Base-by-base conservation (phyloP, 495 filamentous ascomycete genomes). In the Penicillium canescens region DNA sequence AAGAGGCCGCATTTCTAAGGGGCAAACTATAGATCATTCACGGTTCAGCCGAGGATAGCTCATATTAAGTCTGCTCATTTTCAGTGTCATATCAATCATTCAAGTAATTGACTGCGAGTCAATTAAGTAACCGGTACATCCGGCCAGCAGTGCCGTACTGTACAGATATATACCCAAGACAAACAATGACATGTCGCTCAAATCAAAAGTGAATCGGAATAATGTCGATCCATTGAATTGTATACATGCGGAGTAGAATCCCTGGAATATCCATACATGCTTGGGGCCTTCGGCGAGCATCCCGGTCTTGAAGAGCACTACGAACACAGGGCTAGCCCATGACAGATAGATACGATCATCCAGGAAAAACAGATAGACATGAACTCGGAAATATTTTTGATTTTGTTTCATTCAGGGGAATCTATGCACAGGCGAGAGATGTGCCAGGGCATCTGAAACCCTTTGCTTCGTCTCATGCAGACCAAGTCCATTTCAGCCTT, bases 341-440 rank as follows among this genome's bases (percentile, higher is more conserved):
- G 31, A 41, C 16, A 20, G 35, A 51, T 34, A 35, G 10, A 11
- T 35, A 43, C 12, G 11, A 21, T 26, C 34, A 16, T 12, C 16
- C 39, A 11, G 39, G 40, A 43, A 51, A 51, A 21, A 26, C 34
- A 31, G 1, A 13, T 41, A 42, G 40, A 34, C 31, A 56, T 63
- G 69, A 68, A 77, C 55, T 69, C 57, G 61, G 71, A 68, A 63
- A 69, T 63, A 59, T 71, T 70, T 73, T 71, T 73, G 63, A 71
- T 71, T 69, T 76, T 74, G 67, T 72, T 70, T 77, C 74, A 77
- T 77, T 77, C 69, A 73, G 71, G 73, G 71, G 71, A 76, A 75
- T 76, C 70, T 78, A 78, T 78, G 72, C 74, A 78, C 69, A 75
- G 66, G 66, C 71, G 60, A 59, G 58, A 68, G 55, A 67, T 68